Evolutionary conservation across 2,329 filamentous ascomycete genomes (phyloP).

Genomic region (Orbilia quercus): DNA sequence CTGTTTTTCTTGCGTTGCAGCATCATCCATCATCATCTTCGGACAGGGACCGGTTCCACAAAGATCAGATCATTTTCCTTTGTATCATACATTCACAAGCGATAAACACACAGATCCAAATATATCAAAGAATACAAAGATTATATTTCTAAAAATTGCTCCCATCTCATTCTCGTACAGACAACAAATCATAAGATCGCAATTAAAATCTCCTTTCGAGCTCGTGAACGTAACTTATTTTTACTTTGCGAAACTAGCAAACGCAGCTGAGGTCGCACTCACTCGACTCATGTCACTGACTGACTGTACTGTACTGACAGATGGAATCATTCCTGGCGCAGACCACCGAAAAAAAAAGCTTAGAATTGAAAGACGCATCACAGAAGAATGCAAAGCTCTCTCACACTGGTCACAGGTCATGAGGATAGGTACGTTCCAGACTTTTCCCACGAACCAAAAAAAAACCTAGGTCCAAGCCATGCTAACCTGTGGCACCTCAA

Average conservation of each 20-base stretch:
- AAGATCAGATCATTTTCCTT: slow-evolving; percentile 34
- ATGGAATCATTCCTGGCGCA: too few relatives aligned
- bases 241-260: slow-evolving; percentile 1
- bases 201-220: not conserved
- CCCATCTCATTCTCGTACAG: too few relatives aligned
- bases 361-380: slow-evolving; percentile 1
- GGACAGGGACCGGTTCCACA: slow-evolving; percentile 50
- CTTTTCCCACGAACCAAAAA: slow-evolving; percentile 3
- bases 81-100: slow-evolving; percentile 32
- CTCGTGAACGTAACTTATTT: not conserved
- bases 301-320: not conserved
- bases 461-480: slow-evolving; percentile 40
- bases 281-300: slow-evolving; percentile 1
- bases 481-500: slow-evolving; percentile 40
- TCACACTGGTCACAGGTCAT: slow-evolving; percentile 25
- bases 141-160: slow-evolving; percentile 11
- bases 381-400: slow-evolving; percentile 11
- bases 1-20: slow-evolving; percentile 31
- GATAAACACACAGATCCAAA: slow-evolving; percentile 27
- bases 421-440: slow-evolving; percentile 33
- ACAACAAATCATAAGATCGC: too few relatives aligned
- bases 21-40: slow-evolving; percentile 29
- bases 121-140: slow-evolving; percentile 18
- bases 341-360: too few relatives aligned
- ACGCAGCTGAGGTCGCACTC: not conserved